Evolutionary conservation across 2,329 filamentous ascomycete species (phyloP).

Genomic region (Penicillium fuscoglaucum): DNA sequence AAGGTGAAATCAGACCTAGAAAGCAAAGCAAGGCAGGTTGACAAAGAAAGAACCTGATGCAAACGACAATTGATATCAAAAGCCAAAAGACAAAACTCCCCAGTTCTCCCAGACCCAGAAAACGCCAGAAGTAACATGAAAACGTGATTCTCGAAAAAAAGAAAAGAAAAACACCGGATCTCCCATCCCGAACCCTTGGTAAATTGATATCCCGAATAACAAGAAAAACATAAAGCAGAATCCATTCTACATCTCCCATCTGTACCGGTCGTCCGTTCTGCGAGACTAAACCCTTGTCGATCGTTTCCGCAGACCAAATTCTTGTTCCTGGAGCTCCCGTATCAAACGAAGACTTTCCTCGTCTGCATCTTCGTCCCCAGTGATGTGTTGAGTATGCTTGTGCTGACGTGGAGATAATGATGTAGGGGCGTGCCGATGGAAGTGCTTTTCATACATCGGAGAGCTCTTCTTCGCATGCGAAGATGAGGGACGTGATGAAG

Average conservation of each 20-base stretch:
- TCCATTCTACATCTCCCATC: conserved; percentile 2
- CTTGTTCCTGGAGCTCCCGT: conserved; percentile 48
- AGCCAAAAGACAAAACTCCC: conserved; percentile 6
- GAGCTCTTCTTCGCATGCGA: conserved; percentile 43
- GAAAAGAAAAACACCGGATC: conserved; percentile 18
- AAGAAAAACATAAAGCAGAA: conserved; percentile 16
- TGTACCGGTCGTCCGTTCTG: neutral
- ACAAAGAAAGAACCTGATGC: conserved; percentile 3
- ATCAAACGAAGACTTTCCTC: conserved; percentile 47
- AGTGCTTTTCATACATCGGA: conserved; percentile 42
- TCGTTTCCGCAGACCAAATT: conserved; percentile 46
- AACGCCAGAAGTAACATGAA: conserved; percentile 15
- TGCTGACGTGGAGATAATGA: conserved; percentile 32
- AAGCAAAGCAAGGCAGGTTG: conserved; percentile 4
- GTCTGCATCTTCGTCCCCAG: conserved; percentile 38
- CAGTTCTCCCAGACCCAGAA: conserved; percentile 7
- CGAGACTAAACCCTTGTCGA: conserved; percentile 18
- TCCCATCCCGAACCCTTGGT: conserved; percentile 14
- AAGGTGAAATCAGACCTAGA: neutral
- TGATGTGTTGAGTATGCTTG: conserved; percentile 30
- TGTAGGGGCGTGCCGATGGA: conserved; percentile 24
- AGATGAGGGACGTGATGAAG: conserved; percentile 39
- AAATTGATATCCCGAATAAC: conserved; percentile 22
- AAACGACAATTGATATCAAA: conserved; percentile 12
- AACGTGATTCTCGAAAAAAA: neutral